Evolutionary conservation across 169 alveolate species (phyloP), one percentile per base, ranked within the genome.

Genomic region (Eimeria necatrix): DNA sequence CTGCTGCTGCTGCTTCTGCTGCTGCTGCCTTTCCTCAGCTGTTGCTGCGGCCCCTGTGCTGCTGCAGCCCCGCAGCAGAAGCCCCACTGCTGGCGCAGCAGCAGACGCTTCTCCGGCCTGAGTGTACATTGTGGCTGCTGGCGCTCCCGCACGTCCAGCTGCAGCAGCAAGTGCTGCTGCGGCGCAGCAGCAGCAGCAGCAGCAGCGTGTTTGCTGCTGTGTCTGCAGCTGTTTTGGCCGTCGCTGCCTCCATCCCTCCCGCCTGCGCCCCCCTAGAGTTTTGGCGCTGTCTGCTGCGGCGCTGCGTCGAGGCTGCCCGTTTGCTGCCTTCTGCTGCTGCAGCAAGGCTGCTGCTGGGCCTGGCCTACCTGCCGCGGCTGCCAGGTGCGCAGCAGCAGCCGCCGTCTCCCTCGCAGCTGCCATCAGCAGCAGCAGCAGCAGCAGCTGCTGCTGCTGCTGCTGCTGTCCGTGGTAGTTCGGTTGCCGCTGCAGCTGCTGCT

Each of bases 251-350:
- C 73, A 9, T 81, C 51, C 90, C 90, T 22, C 90, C 90, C 22
- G 0, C 90, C 53, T 70, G 73, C 8, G 74, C 52, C 73, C 90
- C 90, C 7, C 26, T 52, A 9, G 74, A 81, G 18, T 81, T 81
- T 14, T 81, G 90, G 90, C 90, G 90, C 22, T 81, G 90, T 81
- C 90, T 81, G 52, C 53, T 81, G 6, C 48, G 90, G 61, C n/a
- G 90, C 41, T 51, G 53, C 52, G 70, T 73, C 3, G 90, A 81
- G 5, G 90, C 61, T n/a, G 52, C 74, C 5, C 90, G 73, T 24
- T 51, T 53, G 6, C 32, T 53, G 73, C 52, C 90, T 81, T 73
- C 90, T 81, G n/a, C 90, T n/a, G 74, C 20, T 8, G 90, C 90
- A 22, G 74, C 90, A 0, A 46, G 74, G 74, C 74, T 81, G 74